phyloP scores from a whole-genome alignment of 176 grass and related monocot genomes.

The Eremochloa ophiuroides region DNA sequence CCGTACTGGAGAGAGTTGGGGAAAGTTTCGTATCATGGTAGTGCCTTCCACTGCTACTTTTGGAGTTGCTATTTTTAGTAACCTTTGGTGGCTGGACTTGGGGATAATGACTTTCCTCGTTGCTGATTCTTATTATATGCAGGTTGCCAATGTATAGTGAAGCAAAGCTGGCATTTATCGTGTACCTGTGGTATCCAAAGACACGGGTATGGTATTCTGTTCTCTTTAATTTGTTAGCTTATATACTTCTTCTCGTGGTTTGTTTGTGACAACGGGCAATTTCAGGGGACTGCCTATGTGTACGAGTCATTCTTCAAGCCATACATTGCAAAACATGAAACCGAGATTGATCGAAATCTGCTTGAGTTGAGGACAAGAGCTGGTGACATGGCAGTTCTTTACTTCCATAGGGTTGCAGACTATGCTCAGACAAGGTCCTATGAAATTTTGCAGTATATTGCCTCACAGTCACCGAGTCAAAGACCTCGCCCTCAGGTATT shows the following conservation, averaged over 20 bases:
- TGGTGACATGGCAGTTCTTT: conserved; percentile 44
- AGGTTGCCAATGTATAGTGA: conserved; percentile 97
- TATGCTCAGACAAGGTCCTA: conserved; percentile 75
- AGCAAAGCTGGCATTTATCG: conserved; percentile 85
- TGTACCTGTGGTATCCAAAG: conserved; percentile 90
- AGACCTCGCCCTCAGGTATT: conserved; percentile 37
- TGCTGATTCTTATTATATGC: neutral
- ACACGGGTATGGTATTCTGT: conserved; percentile 49
- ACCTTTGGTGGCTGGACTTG: neutral
- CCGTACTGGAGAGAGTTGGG: conserved; percentile 67
- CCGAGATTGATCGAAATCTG: conserved; percentile 74
- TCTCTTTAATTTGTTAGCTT: neutral
- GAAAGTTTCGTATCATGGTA: conserved; percentile 94
- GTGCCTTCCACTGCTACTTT: neutral
- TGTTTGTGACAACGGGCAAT: conserved; percentile 12
- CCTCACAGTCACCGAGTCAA: conserved; percentile 46
- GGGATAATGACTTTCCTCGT: neutral
- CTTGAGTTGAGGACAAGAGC: conserved; percentile 69
- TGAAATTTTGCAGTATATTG: conserved; percentile 80
- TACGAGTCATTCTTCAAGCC: conserved; percentile 80
- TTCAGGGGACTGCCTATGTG: conserved; percentile 87
- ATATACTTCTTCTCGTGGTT: neutral
- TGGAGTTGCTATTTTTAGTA: neutral
- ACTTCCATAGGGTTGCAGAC: conserved; percentile 57
- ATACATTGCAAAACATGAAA: conserved; percentile 75